Evolutionary conservation across 1,139 yeast genomes (phyloP).

Genomic region (Hyphopichia burtonii): DNA sequence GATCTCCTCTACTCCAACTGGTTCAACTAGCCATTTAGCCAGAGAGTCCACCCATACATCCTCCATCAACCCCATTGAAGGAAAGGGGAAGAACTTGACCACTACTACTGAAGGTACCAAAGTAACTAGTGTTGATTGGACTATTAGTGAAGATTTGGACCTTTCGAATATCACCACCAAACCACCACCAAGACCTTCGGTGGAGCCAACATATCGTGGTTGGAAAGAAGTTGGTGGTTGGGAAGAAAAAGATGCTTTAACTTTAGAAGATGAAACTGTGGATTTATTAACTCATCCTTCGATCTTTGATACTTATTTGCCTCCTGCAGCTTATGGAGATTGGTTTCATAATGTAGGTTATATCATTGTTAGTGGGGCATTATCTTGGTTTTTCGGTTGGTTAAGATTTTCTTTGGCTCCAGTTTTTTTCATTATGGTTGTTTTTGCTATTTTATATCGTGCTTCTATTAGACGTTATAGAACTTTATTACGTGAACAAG

Average conservation of each 20-base stretch:
- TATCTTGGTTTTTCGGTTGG: slow-evolving; percentile 80
- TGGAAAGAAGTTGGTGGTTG: slow-evolving; percentile 95
- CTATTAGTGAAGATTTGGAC: slow-evolving; percentile 34
- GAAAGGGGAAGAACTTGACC: not conserved
- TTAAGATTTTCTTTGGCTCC: slow-evolving; percentile 78
- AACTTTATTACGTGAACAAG: slow-evolving; percentile 66
- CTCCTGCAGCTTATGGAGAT: slow-evolving; percentile 78
- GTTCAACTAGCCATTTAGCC: not conserved
- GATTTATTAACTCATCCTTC: slow-evolving; percentile 70
- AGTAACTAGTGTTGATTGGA: slow-evolving; percentile 16
- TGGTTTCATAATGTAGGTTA: slow-evolving; percentile 90
- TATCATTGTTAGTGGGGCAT: slow-evolving; percentile 59
- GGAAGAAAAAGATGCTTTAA: slow-evolving; percentile 65
- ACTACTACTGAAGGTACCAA: slow-evolving; percentile 1
- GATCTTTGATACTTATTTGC: slow-evolving; percentile 66
- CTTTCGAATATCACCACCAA: slow-evolving; percentile 30
- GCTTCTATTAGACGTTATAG: slow-evolving; percentile 82
- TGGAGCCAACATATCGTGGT: slow-evolving; percentile 72
- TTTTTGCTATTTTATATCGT: slow-evolving; percentile 69
- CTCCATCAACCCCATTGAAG: not conserved
- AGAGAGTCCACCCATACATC: not conserved
- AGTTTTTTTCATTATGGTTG: slow-evolving; percentile 65
- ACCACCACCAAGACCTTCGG: slow-evolving; percentile 53
- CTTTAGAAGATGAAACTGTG: slow-evolving; percentile 65
- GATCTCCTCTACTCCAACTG: slow-evolving; percentile 8